Evolutionary conservation across 1,284 basidiomycete species (phyloP), one percentile per base, ranked within the genome.

Genomic region (Wolfiporia cocos): DNA sequence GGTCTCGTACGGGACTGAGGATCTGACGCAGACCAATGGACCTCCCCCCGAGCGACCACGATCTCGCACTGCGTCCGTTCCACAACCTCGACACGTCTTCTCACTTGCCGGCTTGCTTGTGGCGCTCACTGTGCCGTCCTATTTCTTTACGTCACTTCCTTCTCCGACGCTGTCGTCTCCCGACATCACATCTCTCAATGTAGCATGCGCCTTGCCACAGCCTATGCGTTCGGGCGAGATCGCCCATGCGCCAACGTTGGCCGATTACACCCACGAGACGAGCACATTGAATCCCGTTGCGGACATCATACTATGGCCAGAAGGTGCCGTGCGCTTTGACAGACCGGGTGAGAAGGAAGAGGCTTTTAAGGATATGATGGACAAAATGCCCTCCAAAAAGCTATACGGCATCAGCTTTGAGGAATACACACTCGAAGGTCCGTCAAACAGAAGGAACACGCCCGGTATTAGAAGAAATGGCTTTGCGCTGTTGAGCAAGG

Each of bases 231-330:
- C 64, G 10, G 61, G 62, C 19, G 66, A 66, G 43, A 59, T 65
- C 12, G 67, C 67, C 22, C 41, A 42, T 14, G 39, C 47, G 9
- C 66, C 71, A 2, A 67, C 62, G 0, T 59, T 89, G n/a, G 58
- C 76, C 0, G 74, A 82, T 48, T 89, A 74, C 58, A 69, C 87
- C 22, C 20, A 32, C 0, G 85, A 85, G 56, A 76, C 72, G 4
- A 53, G 53, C 34, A 68, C 52, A 19, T 52, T 81, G 40, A 67
- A 65, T 5, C 54, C 49, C 7, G 48, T 47, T 9, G 76, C 81
- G 1, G 69, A 74, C 33, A 56, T 90, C n/a, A 56, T 88, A 14
- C 62, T 90, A 1, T 90, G 86, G 86, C 86, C 86, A 0, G 87
- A 90, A 61, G 77, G 78, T 4, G 84, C 86, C 0, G 76, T 89